phyloP scores from a whole-genome alignment of 1,284 basidiomycete species.

The Cutaneotrichosporon sp. region DNA sequence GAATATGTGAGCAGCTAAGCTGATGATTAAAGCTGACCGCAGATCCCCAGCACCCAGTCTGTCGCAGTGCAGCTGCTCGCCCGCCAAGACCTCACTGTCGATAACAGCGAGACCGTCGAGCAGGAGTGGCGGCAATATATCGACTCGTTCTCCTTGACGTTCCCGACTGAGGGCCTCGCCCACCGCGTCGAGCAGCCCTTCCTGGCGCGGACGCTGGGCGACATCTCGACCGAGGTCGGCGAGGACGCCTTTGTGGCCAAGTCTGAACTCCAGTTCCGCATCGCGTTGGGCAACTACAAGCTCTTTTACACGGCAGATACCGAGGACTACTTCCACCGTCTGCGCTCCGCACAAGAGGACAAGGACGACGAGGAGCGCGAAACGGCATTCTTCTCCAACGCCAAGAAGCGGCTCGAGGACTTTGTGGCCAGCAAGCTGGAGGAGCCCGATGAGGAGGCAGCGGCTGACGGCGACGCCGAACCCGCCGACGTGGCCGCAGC shows the following conservation, averaged over 20 bases:
- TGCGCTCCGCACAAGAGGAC: background rate
- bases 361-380: constrained; percentile 18
- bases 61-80: constrained; percentile 82
- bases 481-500: background rate
- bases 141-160: constrained; percentile 69
- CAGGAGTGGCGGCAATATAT: constrained; percentile 87
- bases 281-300: constrained; percentile 64
- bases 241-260: constrained; percentile 29
- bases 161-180: constrained; percentile 52
- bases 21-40: constrained; percentile 9
- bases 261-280: constrained; percentile 49
- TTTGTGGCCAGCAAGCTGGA: background rate
- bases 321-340: constrained; percentile 45
- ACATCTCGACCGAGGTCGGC: constrained; percentile 14
- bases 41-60: constrained; percentile 66
- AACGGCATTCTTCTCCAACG: constrained; percentile 11
- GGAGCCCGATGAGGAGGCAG: background rate
- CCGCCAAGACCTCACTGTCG: constrained; percentile 80
- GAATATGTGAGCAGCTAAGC: constrained; percentile 66
- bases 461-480: background rate
- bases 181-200: constrained; percentile 63
- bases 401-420: constrained; percentile 15
- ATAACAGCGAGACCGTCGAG: constrained; percentile 75
- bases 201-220: constrained; percentile 54
- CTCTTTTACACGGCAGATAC: constrained; percentile 61